Base-by-base conservation (phyloP, 805 yeast genomes). In the Tetrapisispora nanseiensis region DNA sequence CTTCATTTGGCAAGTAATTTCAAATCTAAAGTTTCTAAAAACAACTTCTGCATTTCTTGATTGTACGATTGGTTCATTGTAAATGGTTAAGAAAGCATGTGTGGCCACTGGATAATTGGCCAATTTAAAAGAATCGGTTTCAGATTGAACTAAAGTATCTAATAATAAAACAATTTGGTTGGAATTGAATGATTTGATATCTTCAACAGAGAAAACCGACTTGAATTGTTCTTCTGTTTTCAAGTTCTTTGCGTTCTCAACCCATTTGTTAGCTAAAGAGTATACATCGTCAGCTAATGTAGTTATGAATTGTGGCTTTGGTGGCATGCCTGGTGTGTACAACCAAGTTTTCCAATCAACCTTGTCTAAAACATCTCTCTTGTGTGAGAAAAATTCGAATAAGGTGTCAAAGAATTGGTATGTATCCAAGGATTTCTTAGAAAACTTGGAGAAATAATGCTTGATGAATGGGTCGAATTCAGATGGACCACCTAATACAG, bases 311-410 rank as follows among this genome's bases (percentile, higher is more conserved):
- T 74, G 56, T 13, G 94, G 95, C 57, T 77, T 82, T 48, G 94
- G 95, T 33, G 97, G 96, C 71, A 87, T 73, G 2, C 96, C 96
- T 5, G 92, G 82, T 33, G 72, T 68, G 62, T 71, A 82, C 43
- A 86, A 66, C 95, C 96, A 87, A 22, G 76, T 62, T 41, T 85
- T 71, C 95, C 96, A 87, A 61, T 87, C 95, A 40, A 89, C 74
- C 7, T 72, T 50, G 52, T 83, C 82, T 52, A 85, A 69, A n/a
- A 70, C 51, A 1, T 62, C 71, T 42, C 69, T 67, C 44, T 76
- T 66, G n/a, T 64, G 62, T 26, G 61, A 48, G 56, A 70, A 80
- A 56, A 76, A 84, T 37, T 71, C 90, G 62, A 80, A 85, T 45
- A 87, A 66, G 1, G 84, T 68, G 51, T 82, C 94, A 45, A 81